phyloP scores from a whole-genome alignment of 1,284 basidiomycete genomes.

The Pseudozyma tsukubaensis region DNA sequence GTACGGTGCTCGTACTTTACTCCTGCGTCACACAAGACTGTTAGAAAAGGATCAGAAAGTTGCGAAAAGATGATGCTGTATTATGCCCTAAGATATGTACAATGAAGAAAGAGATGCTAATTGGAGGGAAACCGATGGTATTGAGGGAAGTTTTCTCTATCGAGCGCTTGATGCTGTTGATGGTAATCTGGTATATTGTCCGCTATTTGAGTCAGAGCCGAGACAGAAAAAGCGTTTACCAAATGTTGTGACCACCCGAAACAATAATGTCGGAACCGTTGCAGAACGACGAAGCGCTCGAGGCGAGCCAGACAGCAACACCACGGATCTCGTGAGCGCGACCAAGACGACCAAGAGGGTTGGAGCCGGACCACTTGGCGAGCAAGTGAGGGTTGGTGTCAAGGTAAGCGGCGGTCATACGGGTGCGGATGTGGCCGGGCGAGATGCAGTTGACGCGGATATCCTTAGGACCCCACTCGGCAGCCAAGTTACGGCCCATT shows the following conservation, averaged over 20 bases:
- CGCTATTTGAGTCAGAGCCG: background rate
- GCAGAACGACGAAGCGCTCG: constrained; percentile 69
- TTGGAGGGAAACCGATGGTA: constrained; percentile 6
- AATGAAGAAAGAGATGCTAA: constrained; percentile 23
- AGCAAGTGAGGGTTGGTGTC: constrained; percentile 78
- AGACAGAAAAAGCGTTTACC: constrained; percentile 48
- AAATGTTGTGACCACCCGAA: constrained; percentile 68
- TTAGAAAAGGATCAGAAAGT: too few relatives aligned
- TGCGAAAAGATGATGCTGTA: constrained; percentile 24
- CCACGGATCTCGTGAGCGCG: constrained; percentile 81
- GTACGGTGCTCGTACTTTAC: too few relatives aligned
- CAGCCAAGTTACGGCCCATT: constrained; percentile 84
- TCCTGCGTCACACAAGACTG: background rate
- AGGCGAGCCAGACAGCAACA: constrained; percentile 82
- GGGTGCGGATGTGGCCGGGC: constrained; percentile 70
- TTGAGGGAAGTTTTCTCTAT: background rate
- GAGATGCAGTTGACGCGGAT: constrained; percentile 72
- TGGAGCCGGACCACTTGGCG: constrained; percentile 79
- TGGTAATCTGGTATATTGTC: constrained; percentile 19
- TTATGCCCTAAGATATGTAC: constrained; percentile 49
- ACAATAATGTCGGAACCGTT: constrained; percentile 67
- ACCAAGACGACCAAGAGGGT: constrained; percentile 81
- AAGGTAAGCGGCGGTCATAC: constrained; percentile 82
- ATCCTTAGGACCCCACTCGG: constrained; percentile 78
- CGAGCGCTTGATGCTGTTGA: background rate